phyloP scores from a whole-genome alignment of 2,329 filamentous ascomycete genomes.

The Colletotrichum ledebouriae region DNA sequence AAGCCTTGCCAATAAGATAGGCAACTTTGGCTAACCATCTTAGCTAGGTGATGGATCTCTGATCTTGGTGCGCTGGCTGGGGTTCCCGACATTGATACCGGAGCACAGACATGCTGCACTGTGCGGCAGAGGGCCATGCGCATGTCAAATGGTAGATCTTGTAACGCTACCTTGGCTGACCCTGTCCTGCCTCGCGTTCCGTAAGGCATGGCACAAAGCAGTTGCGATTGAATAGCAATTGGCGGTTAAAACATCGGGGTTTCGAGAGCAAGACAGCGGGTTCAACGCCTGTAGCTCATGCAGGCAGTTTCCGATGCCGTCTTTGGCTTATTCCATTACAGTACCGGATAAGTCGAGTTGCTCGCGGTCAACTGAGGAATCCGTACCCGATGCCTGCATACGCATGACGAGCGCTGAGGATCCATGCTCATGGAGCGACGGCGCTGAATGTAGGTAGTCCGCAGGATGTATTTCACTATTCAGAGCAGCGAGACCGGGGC shows the following conservation, averaged over 20 bases:
- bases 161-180: conserved; percentile 40
- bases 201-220: not conserved
- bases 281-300: not conserved
- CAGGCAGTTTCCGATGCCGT: not conserved
- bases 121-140: conserved; percentile 42
- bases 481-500: not conserved
- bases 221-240: not conserved
- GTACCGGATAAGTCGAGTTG: conserved; percentile 7
- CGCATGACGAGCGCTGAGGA: conserved; percentile 19
- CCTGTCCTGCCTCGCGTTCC: conserved; percentile 5
- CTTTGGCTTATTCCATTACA: conserved; percentile 9
- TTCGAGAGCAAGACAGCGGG: not conserved
- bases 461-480: not conserved
- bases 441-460: not conserved
- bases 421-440: conserved; percentile 15
- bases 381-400: conserved; percentile 24
- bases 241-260: not conserved
- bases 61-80: conserved; percentile 39
- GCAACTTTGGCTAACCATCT: conserved; percentile 1
- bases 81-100: conserved; percentile 29
- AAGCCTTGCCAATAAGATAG: conserved; percentile 11
- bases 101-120: conserved; percentile 42
- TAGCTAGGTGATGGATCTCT: conserved; percentile 33
- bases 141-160: conserved; percentile 42
- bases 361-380: conserved; percentile 14